Evolutionary conservation across 495 filamentous ascomycete species (phyloP).

Genomic region (Apodospora peruviana): DNA sequence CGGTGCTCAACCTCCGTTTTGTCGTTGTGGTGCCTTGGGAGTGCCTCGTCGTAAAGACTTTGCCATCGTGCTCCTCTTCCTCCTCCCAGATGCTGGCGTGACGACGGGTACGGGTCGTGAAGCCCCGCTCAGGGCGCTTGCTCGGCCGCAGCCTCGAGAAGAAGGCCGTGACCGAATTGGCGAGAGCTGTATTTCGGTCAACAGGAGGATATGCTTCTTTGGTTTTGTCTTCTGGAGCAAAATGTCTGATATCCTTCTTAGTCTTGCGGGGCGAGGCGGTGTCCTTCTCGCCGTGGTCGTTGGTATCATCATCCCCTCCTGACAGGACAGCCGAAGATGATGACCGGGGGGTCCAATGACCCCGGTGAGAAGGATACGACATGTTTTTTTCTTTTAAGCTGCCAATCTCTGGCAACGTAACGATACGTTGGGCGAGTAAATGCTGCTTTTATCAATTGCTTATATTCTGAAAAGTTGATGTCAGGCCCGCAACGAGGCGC

Average conservation of each 20-base stretch:
- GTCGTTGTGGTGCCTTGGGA: background rate
- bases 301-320: background rate
- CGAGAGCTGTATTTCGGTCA: slow-evolving; percentile 3
- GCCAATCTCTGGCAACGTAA: no score
- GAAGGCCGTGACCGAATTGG: slow-evolving; percentile 21
- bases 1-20: slow-evolving; percentile 1
- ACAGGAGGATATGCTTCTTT: background rate
- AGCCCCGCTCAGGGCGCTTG: slow-evolving; percentile 37
- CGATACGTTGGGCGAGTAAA: no score
- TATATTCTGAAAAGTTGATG: no score
- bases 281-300: background rate
- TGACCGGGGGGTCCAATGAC: no score
- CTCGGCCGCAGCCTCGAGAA: slow-evolving; percentile 33
- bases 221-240: background rate
- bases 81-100: background rate
- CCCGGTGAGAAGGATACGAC: no score
- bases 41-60: background rate
- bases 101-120: slow-evolving; percentile 22
- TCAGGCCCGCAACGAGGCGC: no score
- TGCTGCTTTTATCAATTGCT: no score
- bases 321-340: background rate
- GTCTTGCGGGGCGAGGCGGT: background rate
- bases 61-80: background rate
- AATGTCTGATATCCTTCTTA: no score
- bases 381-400: no score